These are phyloP conservation scores for Brasenia schreberi DNA, from an alignment of 164 flowering plant genomes.

Conservation along the genomic window DNA sequence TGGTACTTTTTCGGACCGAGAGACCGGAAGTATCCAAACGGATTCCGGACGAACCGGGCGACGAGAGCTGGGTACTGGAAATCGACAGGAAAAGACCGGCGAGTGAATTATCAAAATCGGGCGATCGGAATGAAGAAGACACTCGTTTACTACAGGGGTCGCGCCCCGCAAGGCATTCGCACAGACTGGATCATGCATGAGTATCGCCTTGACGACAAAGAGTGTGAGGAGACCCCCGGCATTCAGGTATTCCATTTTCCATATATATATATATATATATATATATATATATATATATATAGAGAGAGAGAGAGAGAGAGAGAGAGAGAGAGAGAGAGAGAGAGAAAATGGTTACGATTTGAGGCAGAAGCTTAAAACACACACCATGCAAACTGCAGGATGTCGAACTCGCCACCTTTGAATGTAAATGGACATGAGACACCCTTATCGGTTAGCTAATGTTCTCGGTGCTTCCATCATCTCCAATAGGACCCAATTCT, in stretches of 20 bases:
- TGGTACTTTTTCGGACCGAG: conserved; percentile 94
- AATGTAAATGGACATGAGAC: too few species aligned
- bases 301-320: too few species aligned
- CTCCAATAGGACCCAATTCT: too few species aligned
- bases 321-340: too few species aligned
- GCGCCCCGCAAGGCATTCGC: conserved; percentile 72
- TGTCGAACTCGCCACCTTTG: too few species aligned
- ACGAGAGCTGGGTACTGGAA: conserved; percentile 90
- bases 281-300: too few species aligned
- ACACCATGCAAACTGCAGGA: too few species aligned
- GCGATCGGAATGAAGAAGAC: conserved; percentile 93
- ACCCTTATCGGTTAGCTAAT: too few species aligned
- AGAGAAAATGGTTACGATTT: too few species aligned
- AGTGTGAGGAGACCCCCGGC: conserved; percentile 53
- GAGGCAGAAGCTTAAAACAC: too few species aligned
- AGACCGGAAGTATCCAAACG: conserved; percentile 81
- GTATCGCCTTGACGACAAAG: conserved; percentile 75
- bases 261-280: too few species aligned
- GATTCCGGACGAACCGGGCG: conserved; percentile 83
- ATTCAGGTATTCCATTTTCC: conserved; percentile 39
- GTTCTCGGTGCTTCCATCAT: too few species aligned
- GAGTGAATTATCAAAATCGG: conserved; percentile 47
- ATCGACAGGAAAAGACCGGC: conserved; percentile 78
- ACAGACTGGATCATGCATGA: conserved; percentile 96
- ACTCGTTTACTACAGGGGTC: conserved; percentile 59